Conservation (phyloP, 805 yeast genomes). For the Wickerhamomyces rabaulensis region DNA sequence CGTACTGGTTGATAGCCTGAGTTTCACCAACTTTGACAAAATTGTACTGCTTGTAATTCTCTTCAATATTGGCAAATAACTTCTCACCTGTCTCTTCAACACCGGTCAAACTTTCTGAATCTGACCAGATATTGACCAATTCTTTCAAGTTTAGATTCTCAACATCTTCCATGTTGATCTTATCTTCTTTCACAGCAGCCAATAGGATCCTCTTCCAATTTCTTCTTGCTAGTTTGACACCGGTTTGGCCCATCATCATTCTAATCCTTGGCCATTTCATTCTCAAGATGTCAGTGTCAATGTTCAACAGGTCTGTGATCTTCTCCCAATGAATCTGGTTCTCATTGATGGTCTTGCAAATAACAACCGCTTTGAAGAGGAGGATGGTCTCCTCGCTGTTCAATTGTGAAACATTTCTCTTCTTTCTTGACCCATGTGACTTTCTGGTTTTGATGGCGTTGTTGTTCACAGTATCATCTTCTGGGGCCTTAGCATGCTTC, state of each 20-base stretch:
- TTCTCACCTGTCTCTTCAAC: conserved; percentile 2
- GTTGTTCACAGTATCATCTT: conserved; percentile 3
- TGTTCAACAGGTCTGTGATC: conserved; percentile 45
- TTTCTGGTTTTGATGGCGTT: neutral
- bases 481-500: neutral
- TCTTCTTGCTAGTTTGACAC: conserved; percentile 45
- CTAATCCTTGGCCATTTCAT: conserved; percentile 71
- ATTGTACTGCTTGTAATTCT: conserved; percentile 42
- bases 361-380: conserved; percentile 60
- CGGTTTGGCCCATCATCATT: conserved; percentile 53
- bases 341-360: conserved; percentile 55
- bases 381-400: conserved; percentile 13
- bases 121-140: conserved; percentile 63
- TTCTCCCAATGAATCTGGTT: conserved; percentile 61
- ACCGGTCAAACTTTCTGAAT: conserved; percentile 32
- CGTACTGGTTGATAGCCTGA: conserved; percentile 36
- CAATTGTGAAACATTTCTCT: conserved; percentile 16
- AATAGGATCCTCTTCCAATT: conserved; percentile 66
- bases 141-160: conserved; percentile 43
- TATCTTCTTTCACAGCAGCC: conserved; percentile 51
- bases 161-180: conserved; percentile 44
- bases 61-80: conserved; percentile 34
- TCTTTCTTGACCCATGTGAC: conserved; percentile 7
- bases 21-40: conserved; percentile 28
- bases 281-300: conserved; percentile 40